Base-by-base conservation (phyloP, 1,139 yeast species). In the Suhomyces maxii region DNA sequence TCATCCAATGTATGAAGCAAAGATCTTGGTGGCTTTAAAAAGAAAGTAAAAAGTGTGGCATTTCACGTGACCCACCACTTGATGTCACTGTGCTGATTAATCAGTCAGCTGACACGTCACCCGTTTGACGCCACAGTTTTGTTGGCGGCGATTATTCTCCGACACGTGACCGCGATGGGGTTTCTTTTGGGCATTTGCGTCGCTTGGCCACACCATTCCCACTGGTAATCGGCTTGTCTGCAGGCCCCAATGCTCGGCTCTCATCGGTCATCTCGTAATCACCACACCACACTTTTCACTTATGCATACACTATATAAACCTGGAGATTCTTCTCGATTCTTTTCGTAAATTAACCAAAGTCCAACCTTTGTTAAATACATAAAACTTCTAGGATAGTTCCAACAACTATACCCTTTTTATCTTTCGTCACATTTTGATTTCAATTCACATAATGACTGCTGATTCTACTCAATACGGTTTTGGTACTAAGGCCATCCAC, bases 401-500 rank as follows among this genome's bases (percentile, higher is more conserved):
- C 46, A 46, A 48, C 49, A 46, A 43, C 49, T 44, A 42, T 36
- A 37, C 44, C 41, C 3, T 18, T 18, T 18, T 18, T 18, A 28
- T 9, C 9, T 1, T 3, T 7, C 9, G 5, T 28, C n/a, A 28
- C 31, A 28, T 28, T 3, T 18, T 18, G 6, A 18, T 28, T 28
- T 25, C 36, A 9, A 18, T 13, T 36, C 39, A 36, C 36, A 9
- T 18, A 26, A 51, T 51, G 54, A 47, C 54, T 6, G 44, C 45
- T 38, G 52, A 48, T 26, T 42, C 51, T 26, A 36, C 48, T 36
- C 41, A 48, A 39, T 73, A 61, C 64, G 76, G 78, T 23, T 88
- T 88, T 61, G 91, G 88, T 51, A 88, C 96, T 48, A 77, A 77
- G 59, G 96, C 96, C 46, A 85, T 89, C 59, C 96, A 89, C 67